Evolutionary conservation across 2,329 filamentous ascomycete genomes (phyloP), one percentile per base, ranked within the genome.

Genomic region (Aspergillus sclerotialis): DNA sequence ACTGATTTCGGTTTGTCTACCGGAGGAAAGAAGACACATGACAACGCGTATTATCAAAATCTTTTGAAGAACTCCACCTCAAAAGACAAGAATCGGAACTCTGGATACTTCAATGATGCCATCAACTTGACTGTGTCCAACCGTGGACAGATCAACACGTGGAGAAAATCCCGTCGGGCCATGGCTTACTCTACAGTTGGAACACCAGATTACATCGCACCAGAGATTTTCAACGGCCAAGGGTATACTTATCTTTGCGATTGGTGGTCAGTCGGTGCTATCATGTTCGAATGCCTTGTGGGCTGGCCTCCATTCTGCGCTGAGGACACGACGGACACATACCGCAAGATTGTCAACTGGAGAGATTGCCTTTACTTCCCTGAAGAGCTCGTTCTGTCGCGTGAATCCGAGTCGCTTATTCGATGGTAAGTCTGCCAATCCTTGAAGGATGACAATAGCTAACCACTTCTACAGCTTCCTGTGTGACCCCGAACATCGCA

Each of bases 291-390:
- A 65, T 98, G 92, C 63, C 73, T 98, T 48, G 88, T 98, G 42
- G 92, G 92, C 52, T 98, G 92, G 92, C 92, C 92, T 36, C 92
- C 92, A 18, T 98, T 98, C 76, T 98, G 92, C 61, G 90, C 92
- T 13, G 92, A 98, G 61, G 90, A 96, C 59, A 85, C 88, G 40
- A 90, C 94, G 57, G 92, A 96, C 62, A 96, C 92, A 1, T 98
- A 98, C 67, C 83, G 90, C 48, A 98, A 98, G 75, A 98, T 98
- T 61, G 88, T 98, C 52, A 94, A 95, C 68, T 98, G 92, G 92
- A 81, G 86, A 37, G 83, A 94, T 56, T 88, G 90, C 39, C 69
- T 98, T 30, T 94, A 94, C 64, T 96, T 98, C 72, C 92, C 92
- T 1, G 89, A 94, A 40, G 92, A 98, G 61, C 84, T 95, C 53